Base-by-base conservation (phyloP, 2,329 filamentous ascomycete species). In the Sordariomycetes sp. region DNA sequence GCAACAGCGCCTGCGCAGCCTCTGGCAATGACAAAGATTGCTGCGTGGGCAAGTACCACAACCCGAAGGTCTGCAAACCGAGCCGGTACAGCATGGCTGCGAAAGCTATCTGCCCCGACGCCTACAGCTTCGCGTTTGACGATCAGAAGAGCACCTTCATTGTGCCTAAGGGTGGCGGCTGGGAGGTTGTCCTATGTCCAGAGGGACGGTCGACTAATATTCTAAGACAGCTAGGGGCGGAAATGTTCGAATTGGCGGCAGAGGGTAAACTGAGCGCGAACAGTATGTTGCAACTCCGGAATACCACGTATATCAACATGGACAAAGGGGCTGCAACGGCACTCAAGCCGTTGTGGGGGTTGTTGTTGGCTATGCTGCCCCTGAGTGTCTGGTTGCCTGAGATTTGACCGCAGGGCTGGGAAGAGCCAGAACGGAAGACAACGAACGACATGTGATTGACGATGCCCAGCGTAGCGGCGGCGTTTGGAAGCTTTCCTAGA, bases 111-210 rank as follows among this genome's bases (percentile, higher is more conserved):
- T 93, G 86, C 51, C 85, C 86, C 1, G 86, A 93, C 57, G 85
- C 85, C 3, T 93, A 92, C 59, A 86, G 80, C 48, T 93, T 74
- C 53, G 79, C 82, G 33, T 75, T 74, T 54, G 70, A 76, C 43
- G 72, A 78, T 47, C 58, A 64, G 40, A 60, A 62, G 20, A 73
- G 68, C 12, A 79, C 75, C 0, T 80, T 79, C 45, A 74, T 76
- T 45, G 63, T 79, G 23, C 75, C 75, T 3, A 64, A 55, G 9
- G 84, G 85, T 14, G 82, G 80, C 16, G 83, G 83, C 1, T 92
- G 83, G 66, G 76, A 88, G 53, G 69, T 92, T 11, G 69, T 82
- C 8, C 85, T 92, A 54, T 92, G 86, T 53, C 86, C 86, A 2
- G 50, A 49, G 10, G 73, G 74, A 8, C 55, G 73, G 33, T 76